These are phyloP conservation scores for Pezicula carpinea DNA, from an alignment of 2,329 filamentous ascomycete species.

Conservation along the genomic window DNA sequence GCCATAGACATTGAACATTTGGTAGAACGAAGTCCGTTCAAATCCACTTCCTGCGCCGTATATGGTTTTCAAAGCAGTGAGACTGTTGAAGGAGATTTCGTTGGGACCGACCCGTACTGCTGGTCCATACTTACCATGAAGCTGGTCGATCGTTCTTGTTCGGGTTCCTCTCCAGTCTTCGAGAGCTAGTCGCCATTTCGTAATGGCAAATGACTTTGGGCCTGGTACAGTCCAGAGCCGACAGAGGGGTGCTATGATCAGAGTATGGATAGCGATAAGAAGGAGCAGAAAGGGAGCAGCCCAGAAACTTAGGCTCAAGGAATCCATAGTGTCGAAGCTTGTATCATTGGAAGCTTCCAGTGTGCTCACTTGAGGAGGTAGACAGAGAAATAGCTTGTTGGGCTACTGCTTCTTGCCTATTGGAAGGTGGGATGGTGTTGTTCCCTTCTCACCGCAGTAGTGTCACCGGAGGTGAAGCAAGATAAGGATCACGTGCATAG, in stretches of 20 bases:
- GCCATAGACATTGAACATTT: constrained; percentile 49
- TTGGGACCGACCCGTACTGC: constrained; percentile 22
- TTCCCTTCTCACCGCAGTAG: too few species aligned
- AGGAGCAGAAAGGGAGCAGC: neutral
- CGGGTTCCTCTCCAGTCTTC: constrained; percentile 14
- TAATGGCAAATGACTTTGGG: constrained; percentile 12
- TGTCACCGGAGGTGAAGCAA: too few species aligned
- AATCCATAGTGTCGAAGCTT: neutral
- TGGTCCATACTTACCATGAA: constrained; percentile 12
- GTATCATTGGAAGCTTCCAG: neutral
- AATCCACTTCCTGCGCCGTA: constrained; percentile 48
- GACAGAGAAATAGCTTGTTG: neutral
- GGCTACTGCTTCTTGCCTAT: neutral
- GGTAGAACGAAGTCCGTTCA: constrained; percentile 43
- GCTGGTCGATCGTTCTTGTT: constrained; percentile 11
- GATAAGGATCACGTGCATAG: too few species aligned
- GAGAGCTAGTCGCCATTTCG: constrained; percentile 14
- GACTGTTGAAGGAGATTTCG: constrained; percentile 24
- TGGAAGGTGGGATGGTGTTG: neutral
- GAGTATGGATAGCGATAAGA: neutral
- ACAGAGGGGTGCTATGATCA: neutral
- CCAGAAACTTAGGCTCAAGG: neutral
- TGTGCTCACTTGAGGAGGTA: neutral
- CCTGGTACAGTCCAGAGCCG: constrained; percentile 11
- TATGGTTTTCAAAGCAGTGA: constrained; percentile 42